Conservation (phyloP, 805 yeast species). For the Yarrowia sp. region DNA sequence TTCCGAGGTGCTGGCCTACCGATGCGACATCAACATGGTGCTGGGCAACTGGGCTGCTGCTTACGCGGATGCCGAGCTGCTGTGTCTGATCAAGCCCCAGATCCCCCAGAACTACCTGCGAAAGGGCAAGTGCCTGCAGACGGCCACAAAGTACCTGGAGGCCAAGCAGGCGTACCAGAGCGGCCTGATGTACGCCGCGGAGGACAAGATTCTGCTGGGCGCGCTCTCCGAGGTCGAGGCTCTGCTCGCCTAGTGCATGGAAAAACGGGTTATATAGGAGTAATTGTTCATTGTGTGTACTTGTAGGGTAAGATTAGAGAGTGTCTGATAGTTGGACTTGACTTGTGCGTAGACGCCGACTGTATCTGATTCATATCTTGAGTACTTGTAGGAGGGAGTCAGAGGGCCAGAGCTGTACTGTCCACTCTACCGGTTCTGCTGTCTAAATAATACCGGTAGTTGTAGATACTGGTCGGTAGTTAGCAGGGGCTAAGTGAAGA, state of each 20-base stretch:
- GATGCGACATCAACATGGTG: conserved; percentile 44
- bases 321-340: background rate
- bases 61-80: conserved; percentile 40
- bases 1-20: conserved; percentile 36
- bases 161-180: conserved; percentile 32
- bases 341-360: no score
- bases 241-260: conserved; percentile 23
- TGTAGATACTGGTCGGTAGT: no score
- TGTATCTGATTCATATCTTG: no score
- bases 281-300: background rate
- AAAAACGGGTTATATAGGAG: conserved; percentile 1
- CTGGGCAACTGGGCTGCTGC: conserved; percentile 42
- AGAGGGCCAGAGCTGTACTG: no score
- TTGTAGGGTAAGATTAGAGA: background rate
- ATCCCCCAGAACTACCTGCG: conserved; percentile 40
- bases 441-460: no score
- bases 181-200: conserved; percentile 30
- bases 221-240: conserved; percentile 32
- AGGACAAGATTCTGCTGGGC: conserved; percentile 29
- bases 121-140: conserved; percentile 37
- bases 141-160: conserved; percentile 32
- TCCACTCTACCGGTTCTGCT: no score
- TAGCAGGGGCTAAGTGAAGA: no score
- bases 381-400: no score
- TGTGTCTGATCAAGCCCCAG: conserved; percentile 37